Percentiles rank a stretch among this genome's conserved stretches.
Conservation (phyloP, 2,329 filamentous ascomycete genomes). For the Diaporthe sp. region DNA sequence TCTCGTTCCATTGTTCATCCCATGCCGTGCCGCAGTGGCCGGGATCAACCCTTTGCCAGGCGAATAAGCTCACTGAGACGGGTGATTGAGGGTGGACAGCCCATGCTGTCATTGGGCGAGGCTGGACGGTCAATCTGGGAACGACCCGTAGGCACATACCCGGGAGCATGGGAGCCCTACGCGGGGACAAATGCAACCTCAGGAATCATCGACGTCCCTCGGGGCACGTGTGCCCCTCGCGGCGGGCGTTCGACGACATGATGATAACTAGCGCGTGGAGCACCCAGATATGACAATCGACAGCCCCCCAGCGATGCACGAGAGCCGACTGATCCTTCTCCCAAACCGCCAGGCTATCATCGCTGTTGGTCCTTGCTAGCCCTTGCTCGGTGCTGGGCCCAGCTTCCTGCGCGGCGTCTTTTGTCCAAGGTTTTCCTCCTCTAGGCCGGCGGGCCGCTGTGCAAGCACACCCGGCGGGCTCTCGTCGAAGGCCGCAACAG, state of each 20-base stretch:
- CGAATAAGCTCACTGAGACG: constrained; percentile 25
- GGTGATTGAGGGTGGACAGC: constrained; percentile 17
- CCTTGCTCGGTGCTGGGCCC: not conserved
- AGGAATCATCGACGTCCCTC: constrained; percentile 28
- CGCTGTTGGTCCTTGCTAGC: not conserved
- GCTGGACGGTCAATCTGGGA: constrained; percentile 6
- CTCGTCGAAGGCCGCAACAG: not conserved
- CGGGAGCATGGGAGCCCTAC: constrained; percentile 18
- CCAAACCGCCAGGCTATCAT: not conserved
- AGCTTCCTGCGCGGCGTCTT: constrained; percentile 6
- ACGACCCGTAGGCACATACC: constrained; percentile 8
- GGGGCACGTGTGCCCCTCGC: constrained; percentile 31
- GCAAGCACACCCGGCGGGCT: constrained; percentile 5
- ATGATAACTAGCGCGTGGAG: constrained; percentile 4
- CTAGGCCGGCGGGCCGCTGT: constrained; percentile 22
- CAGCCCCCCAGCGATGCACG: too few species aligned
- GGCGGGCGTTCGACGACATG: constrained; percentile 1
- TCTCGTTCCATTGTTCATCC: constrained; percentile 7
- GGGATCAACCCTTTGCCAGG: not conserved
- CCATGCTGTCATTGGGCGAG: constrained; percentile 18
- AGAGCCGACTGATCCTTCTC: not conserved
- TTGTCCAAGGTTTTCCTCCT: not conserved
- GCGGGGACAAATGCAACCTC: constrained; percentile 27
- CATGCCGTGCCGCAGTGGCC: constrained; percentile 12
- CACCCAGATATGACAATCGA: not conserved